Evolutionary conservation across 306 rosid species (phyloP).

Genomic region (Hippophae rhamnoides): DNA sequence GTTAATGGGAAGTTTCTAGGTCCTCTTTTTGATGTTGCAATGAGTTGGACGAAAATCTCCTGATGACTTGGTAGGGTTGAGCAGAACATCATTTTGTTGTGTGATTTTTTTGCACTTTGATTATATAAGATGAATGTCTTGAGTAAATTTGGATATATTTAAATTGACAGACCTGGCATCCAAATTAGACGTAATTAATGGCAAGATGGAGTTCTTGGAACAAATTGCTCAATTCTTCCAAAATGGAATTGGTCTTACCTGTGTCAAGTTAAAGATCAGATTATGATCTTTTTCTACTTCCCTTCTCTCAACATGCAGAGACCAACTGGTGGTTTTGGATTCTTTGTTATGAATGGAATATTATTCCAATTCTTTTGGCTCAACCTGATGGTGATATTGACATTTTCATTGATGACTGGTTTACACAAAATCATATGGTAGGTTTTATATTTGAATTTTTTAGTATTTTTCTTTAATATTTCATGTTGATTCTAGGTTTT

Average conservation of each 20-base stretch:
- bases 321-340: too few species aligned
- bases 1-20: slow-evolving; percentile 74
- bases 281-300: too few species aligned
- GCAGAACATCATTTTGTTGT: background rate
- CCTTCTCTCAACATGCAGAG: slow-evolving; percentile 4
- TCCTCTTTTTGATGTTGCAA: slow-evolving; percentile 61
- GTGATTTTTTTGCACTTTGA: background rate
- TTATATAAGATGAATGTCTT: background rate
- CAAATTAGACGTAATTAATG: slow-evolving; percentile 38
- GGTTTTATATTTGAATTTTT: too few species aligned
- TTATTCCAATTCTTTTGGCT: too few species aligned
- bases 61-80: slow-evolving; percentile 61
- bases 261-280: too few species aligned
- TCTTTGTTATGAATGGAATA: too few species aligned
- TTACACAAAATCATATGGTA: slow-evolving; percentile 18
- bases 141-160: slow-evolving; percentile 9
- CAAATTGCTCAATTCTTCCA: slow-evolving; percentile 85
- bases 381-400: too few species aligned
- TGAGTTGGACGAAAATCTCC: slow-evolving; percentile 61
- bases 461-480: too few species aligned
- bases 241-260: slow-evolving; percentile 39
- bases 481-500: too few species aligned
- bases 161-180: slow-evolving; percentile 58
- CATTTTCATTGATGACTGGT: too few species aligned
- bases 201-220: slow-evolving; percentile 69